phyloP scores from a whole-genome alignment of 805 yeast species.

The Lipomyces spencermartinsiae region DNA sequence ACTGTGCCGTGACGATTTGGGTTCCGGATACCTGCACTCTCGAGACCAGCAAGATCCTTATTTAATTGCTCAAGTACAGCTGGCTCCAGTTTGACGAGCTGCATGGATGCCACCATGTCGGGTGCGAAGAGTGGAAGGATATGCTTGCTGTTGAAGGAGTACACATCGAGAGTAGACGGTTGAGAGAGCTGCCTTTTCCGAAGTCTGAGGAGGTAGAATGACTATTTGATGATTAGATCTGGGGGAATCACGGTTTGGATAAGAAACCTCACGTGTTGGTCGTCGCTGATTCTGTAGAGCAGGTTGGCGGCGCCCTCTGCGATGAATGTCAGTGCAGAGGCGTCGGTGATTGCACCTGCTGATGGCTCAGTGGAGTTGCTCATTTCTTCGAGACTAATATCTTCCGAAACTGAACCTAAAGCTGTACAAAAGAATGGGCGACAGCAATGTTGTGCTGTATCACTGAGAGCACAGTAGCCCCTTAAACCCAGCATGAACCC shows the following conservation, averaged over 20 bases:
- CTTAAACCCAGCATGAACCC: too few relatives aligned
- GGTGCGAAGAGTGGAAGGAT: conserved; percentile 24
- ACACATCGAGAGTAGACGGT: conserved; percentile 26
- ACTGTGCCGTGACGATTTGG: conserved; percentile 30
- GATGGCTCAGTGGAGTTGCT: background rate
- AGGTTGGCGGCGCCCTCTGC: conserved; percentile 38
- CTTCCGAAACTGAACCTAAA: too few relatives aligned
- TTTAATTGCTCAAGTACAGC: conserved; percentile 20
- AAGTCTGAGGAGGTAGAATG: conserved; percentile 22
- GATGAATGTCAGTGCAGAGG: conserved; percentile 14
- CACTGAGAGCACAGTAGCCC: too few relatives aligned
- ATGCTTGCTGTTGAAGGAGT: conserved; percentile 16
- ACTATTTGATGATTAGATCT: conserved; percentile 4
- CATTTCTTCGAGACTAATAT: background rate
- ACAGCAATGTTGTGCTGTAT: too few relatives aligned
- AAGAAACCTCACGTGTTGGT: conserved; percentile 13
- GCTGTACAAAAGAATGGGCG: too few relatives aligned
- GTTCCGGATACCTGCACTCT: conserved; percentile 15
- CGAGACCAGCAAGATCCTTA: conserved; percentile 16
- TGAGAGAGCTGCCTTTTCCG: conserved; percentile 27
- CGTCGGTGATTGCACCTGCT: conserved; percentile 2
- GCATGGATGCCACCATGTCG: conserved; percentile 21
- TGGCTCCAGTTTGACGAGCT: conserved; percentile 16
- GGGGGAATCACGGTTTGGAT: background rate
- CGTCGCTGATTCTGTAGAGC: conserved; percentile 20